Evolutionary conservation across 1,284 basidiomycete species (phyloP).

Genomic region (Puccinia hordei): DNA sequence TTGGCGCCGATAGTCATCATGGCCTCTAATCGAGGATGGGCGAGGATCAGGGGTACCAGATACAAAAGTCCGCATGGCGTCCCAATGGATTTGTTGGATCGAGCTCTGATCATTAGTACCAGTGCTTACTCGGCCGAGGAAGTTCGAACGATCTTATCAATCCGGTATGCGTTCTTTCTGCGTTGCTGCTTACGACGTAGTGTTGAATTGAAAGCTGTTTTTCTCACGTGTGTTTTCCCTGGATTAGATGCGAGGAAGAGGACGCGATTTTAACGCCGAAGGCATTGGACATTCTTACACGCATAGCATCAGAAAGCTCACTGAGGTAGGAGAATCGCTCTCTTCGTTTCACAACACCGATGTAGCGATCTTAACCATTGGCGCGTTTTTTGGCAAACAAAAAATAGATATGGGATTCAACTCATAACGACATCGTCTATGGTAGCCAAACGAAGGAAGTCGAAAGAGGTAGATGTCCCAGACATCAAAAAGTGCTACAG

Average conservation of each 20-base stretch:
- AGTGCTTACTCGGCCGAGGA: constrained; percentile 83
- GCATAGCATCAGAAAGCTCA: constrained; percentile 77
- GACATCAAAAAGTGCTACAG: constrained; percentile 78
- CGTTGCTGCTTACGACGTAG: background rate
- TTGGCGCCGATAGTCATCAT: constrained; percentile 94
- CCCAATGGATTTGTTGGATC: constrained; percentile 89
- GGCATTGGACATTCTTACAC: constrained; percentile 75
- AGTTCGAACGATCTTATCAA: constrained; percentile 86
- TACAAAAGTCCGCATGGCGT: constrained; percentile 92
- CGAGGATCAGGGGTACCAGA: constrained; percentile 90
- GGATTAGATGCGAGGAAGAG: constrained; percentile 82
- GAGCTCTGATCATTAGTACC: constrained; percentile 92
- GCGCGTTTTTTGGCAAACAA: constrained; percentile 57
- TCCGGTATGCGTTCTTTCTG: constrained; percentile 66
- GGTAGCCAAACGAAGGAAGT: constrained; percentile 77
- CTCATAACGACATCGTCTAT: constrained; percentile 86
- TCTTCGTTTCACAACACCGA: background rate
- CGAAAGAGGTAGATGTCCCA: constrained; percentile 71
- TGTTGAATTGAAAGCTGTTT: background rate
- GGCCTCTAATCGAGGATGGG: constrained; percentile 95
- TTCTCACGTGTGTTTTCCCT: background rate
- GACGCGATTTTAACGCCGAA: constrained; percentile 81
- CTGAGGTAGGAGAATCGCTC: constrained; percentile 41
- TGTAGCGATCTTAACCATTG: background rate
- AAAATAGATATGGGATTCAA: constrained; percentile 85